Conservation (phyloP, 179 eudicot species). For the Nepenthes alata region DNA sequence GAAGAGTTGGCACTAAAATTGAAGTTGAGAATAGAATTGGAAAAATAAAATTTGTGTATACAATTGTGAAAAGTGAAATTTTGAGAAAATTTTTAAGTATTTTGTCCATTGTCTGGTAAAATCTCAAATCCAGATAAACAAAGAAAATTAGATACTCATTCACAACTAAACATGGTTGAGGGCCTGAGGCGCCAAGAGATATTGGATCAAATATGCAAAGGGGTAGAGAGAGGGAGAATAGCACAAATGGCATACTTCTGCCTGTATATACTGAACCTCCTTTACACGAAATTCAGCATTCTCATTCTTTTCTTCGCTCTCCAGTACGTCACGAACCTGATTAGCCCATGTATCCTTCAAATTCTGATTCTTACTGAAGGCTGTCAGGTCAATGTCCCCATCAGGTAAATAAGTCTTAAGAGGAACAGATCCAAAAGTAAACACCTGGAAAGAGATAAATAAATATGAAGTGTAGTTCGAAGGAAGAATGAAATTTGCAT, state of each 20-base stretch:
- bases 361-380: conserved; percentile 45
- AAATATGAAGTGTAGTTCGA: too few relatives aligned
- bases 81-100: too few relatives aligned
- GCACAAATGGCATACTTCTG: conserved; percentile 47
- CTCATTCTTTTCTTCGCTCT: conserved; percentile 71
- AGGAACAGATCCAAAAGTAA: conserved; percentile 95
- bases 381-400: conserved; percentile 90
- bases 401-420: conserved; percentile 90
- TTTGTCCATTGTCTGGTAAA: too few relatives aligned
- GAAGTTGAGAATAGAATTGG: too few relatives aligned
- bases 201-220: background rate
- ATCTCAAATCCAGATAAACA: too few relatives aligned
- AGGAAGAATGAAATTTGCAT: too few relatives aligned
- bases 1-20: too few relatives aligned
- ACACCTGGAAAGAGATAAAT: conserved; percentile 36
- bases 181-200: background rate
- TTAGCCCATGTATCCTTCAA: conserved; percentile 80
- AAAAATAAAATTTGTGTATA: too few relatives aligned
- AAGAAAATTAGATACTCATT: too few relatives aligned
- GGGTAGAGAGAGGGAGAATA: background rate
- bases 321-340: conserved; percentile 65
- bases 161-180: too few relatives aligned
- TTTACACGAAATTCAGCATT: conserved; percentile 86
- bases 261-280: conserved; percentile 95
- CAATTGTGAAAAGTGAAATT: too few relatives aligned